phyloP scores from a whole-genome alignment of 202 grass and related monocot genomes.

The Panicum hallii region DNA sequence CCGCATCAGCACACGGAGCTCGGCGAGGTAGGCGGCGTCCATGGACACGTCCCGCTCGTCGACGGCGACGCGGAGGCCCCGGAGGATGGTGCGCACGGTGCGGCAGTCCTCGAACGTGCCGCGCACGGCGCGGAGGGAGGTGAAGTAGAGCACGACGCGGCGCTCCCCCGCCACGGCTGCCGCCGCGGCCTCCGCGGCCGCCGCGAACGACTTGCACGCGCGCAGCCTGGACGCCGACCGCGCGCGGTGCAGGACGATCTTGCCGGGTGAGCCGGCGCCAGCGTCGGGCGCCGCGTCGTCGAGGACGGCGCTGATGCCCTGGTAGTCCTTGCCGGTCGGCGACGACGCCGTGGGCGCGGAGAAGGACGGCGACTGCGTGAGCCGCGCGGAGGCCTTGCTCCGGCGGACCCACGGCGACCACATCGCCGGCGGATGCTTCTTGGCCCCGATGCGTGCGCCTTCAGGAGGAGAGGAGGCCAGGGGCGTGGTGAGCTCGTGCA shows the following conservation, averaged over 20 bases:
- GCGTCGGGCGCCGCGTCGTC: constrained; percentile 30
- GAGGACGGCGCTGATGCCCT: constrained; percentile 46
- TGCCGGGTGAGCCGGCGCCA: not conserved
- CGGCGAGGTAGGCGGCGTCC: constrained; percentile 71
- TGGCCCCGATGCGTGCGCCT: constrained; percentile 7
- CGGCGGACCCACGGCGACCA: constrained; percentile 57
- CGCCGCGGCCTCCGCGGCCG: constrained; percentile 50
- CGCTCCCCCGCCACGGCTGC: constrained; percentile 44
- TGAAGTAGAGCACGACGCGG: constrained; percentile 81
- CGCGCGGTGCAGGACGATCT: constrained; percentile 55
- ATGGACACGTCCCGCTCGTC: constrained; percentile 92
- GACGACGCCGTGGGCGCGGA: constrained; percentile 20
- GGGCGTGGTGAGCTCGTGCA: constrained; percentile 22
- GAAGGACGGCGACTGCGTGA: constrained; percentile 57
- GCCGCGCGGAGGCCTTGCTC: constrained; percentile 34
- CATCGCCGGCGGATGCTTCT: constrained; percentile 38
- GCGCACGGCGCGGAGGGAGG: constrained; percentile 76
- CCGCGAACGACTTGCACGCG: constrained; percentile 57
- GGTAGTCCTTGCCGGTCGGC: constrained; percentile 16
- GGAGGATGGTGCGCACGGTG: constrained; percentile 63
- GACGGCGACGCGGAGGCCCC: constrained; percentile 69
- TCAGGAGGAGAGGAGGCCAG: not conserved
- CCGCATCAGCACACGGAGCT: constrained; percentile 63
- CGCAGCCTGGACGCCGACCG: constrained; percentile 56
- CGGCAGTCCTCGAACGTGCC: constrained; percentile 71